These are phyloP conservation scores for Beauveria australis DNA, from an alignment of 2,329 filamentous ascomycete species.

Conservation along the genomic window DNA sequence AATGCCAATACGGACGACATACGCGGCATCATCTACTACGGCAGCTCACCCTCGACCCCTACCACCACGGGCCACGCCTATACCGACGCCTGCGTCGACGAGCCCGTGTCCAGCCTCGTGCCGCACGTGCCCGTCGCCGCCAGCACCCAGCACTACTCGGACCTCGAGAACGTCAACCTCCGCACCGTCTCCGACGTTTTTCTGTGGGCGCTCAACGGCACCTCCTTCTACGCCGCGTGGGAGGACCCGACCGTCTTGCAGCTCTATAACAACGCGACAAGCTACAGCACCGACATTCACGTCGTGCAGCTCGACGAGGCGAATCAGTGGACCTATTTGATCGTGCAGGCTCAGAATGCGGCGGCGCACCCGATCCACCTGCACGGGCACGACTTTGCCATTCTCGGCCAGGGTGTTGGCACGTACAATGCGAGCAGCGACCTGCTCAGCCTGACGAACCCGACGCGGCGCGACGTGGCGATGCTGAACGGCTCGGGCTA, in stretches of 20 bases:
- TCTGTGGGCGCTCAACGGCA: not conserved
- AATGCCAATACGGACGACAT: slow-evolving; percentile 35
- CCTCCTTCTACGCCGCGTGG: not conserved
- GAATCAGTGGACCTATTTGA: slow-evolving; percentile 15
- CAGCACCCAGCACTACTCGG: not conserved
- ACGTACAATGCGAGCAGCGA: slow-evolving; percentile 6
- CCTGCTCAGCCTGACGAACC: slow-evolving; percentile 26
- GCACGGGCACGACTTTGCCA: slow-evolving; percentile 17
- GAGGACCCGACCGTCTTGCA: not conserved
- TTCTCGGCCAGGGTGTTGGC: slow-evolving; percentile 15
- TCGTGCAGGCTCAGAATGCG: slow-evolving; percentile 10
- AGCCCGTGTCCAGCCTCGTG: not conserved
- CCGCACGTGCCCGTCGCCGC: not conserved
- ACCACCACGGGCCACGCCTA: not conserved
- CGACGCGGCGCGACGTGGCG: slow-evolving; percentile 44
- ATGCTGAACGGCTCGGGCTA: slow-evolving; percentile 36
- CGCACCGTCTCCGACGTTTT: not conserved
- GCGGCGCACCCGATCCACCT: slow-evolving; percentile 17
- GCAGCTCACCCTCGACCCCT: not conserved
- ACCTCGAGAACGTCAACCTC: not conserved
- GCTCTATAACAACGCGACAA: not conserved
- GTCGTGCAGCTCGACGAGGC: slow-evolving; percentile 5
- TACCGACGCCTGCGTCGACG: not conserved
- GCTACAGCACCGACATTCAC: not conserved
- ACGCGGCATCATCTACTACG: slow-evolving; percentile 1